Evolutionary conservation across 805 yeast species (phyloP).

Genomic region (Candida boleticola): DNA sequence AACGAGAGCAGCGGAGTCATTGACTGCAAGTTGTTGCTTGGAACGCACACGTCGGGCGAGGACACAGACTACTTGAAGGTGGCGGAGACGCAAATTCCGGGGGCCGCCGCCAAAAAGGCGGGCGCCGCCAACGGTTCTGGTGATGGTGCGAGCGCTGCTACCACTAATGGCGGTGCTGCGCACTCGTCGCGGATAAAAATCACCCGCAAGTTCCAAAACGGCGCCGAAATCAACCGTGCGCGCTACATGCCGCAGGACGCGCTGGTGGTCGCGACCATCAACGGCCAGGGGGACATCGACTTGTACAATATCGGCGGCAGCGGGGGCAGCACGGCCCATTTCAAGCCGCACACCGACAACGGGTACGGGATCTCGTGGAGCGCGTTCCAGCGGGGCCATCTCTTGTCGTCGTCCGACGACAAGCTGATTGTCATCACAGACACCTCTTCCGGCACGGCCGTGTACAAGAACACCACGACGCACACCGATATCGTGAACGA

Average conservation of each 20-base stretch:
- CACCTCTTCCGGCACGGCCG: constrained; percentile 6
- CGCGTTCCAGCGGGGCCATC: constrained; percentile 41
- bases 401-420: constrained; percentile 69
- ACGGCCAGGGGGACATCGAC: constrained; percentile 61
- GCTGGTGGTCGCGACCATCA: constrained; percentile 58
- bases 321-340: constrained; percentile 18
- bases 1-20: constrained; percentile 24
- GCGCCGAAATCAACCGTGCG: constrained; percentile 70
- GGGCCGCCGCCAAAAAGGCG: constrained; percentile 15
- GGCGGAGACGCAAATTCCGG: constrained; percentile 60
- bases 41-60: constrained; percentile 73
- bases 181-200: constrained; percentile 56
- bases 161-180: constrained; percentile 18
- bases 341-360: constrained; percentile 58
- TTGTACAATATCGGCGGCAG: constrained; percentile 45
- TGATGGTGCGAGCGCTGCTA: constrained; percentile 14
- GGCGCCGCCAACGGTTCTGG: constrained; percentile 9
- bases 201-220: constrained; percentile 57
- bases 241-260: constrained; percentile 65
- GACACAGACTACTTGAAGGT: constrained; percentile 66
- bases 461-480: constrained; percentile 13
- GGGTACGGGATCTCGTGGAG: constrained; percentile 80
- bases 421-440: constrained; percentile 63
- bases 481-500: constrained; percentile 71
- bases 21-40: constrained; percentile 55